Base-by-base conservation (phyloP, 768 basidiomycete genomes). In the Auricularia heimuer region DNA sequence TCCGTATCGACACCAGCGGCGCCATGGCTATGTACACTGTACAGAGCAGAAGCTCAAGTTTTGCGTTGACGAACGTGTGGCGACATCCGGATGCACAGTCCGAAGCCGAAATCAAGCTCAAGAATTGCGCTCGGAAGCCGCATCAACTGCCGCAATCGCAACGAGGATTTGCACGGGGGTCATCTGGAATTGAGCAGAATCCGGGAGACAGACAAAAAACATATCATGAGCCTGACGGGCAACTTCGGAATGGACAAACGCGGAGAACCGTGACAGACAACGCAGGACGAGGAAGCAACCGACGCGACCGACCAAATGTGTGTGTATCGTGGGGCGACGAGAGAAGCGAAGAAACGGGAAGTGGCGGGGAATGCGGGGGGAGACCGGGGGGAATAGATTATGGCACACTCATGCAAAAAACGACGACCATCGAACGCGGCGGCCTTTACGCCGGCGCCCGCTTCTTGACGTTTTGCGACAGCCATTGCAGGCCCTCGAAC, bases 391-490 rank as follows among this genome's bases (percentile, higher is more conserved):
- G 47, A 51, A 51, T 51, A 51, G 47, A 51, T 42, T 51, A 51
- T 51, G 47, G 47, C 18, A 16, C 3, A 21, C 18, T 18, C 21
- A 21, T 16, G 18, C 47, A 51, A 6, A 8, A 21, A 8, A 51
- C 39, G 39, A 42, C 39, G 12, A 8, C 39, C 39, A 42, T 42
- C 39, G 39, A 42, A 7, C 8, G 12, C 8, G 8, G 8, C 39
- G 39, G 39, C 11, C 47, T 6, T 18, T 51, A 71, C 67, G 69
- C 71, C 71, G 63, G 56, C 64, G 24, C 37, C 64, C 89, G 88
- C 75, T 92, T 93, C 83, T 96, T 95, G 73, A 97, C 92, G 75
- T 97, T 97, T 78, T 94, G 92, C 63, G 93, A 95, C 71, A 98
- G 79, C 95, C 95, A 98, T 76, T 95, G 93, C 58, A 98, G 84